Evolutionary conservation across 106 monocot species (phyloP).

Genomic region (Acorus gramineus): DNA sequence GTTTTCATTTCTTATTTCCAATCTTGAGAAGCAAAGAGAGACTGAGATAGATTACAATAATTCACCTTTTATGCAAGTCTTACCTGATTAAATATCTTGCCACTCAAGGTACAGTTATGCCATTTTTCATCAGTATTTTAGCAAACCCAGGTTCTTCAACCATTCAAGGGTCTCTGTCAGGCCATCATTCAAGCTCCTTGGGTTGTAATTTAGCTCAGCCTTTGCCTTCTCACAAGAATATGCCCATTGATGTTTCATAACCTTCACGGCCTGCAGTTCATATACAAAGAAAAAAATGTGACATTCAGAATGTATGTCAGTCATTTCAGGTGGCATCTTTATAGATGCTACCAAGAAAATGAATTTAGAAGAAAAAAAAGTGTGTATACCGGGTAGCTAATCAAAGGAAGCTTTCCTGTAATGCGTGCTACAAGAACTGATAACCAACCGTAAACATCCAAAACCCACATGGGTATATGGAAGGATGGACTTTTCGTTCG

Average conservation of each 20-base stretch:
- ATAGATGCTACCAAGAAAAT: too few relatives aligned
- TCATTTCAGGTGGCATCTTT: too few relatives aligned
- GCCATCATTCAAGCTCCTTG: constrained; percentile 83
- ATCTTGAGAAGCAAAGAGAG: too few relatives aligned
- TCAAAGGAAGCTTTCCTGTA: constrained; percentile 78
- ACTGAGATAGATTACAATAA: too few relatives aligned
- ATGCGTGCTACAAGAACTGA: constrained; percentile 64
- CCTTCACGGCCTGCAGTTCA: constrained; percentile 41
- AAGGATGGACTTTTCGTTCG: constrained; percentile 53
- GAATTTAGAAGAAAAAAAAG: background rate
- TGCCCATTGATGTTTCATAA: constrained; percentile 75
- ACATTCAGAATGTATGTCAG: too few relatives aligned
- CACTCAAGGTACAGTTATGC: too few relatives aligned
- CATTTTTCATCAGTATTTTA: constrained; percentile 39
- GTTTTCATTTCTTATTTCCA: too few relatives aligned
- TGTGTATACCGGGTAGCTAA: constrained; percentile 78
- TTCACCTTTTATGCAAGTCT: too few relatives aligned
- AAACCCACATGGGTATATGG: constrained; percentile 69
- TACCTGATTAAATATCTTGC: too few relatives aligned
- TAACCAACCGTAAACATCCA: constrained; percentile 82
- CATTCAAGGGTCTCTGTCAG: constrained; percentile 64
- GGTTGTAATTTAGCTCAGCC: constrained; percentile 54
- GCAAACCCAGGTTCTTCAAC: constrained; percentile 52
- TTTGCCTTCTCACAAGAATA: constrained; percentile 94
- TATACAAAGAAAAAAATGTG: too few relatives aligned